Base-by-base conservation (phyloP, 2,329 filamentous ascomycete species). In the Cephalotrichum gorgonifer region DNA sequence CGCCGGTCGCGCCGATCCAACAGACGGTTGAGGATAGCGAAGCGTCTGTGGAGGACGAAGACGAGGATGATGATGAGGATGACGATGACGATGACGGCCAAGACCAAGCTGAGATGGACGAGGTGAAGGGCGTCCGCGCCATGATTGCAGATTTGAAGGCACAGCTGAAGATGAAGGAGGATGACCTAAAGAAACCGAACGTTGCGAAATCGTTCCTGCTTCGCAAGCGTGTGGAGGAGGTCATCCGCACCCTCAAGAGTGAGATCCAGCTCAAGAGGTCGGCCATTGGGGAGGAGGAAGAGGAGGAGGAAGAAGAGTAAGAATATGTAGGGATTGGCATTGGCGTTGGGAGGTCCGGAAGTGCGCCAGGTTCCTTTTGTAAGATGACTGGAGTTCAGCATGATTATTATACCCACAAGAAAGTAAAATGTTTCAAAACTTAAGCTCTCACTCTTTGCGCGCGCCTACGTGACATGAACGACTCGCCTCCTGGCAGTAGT, bases 11-110 rank as follows among this genome's bases (percentile, higher is more conserved):
- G 2, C 58, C 54, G 20, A 57, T 67, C 17, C 74, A 74, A 27
- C 68, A 71, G 15, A 69, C 66, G 50, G 70, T 66, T 38, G 72
- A 73, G 22, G 70, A 72, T 44, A 67, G 68, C 14, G 68, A 65
- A n/a, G 70, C 71, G 12, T 70, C 65, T 1, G 65, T 71, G 9
- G 71, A 70, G 2, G 69, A 67, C 8, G 64, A 67, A 4, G 69
- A 72, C 20, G 69, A 69, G 8, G 72, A 75, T 12, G 70, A 74
- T 25, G 72, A 73, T 6, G 75, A 76, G 2, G 73, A 72, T 5
- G 73, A 74, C 12, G 74, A 75, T 9, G 73, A 74, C 38, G 64
- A 74, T 14, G 76, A 79, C 49, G 74, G 76, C 25, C 76, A 79
- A 45, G 66, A 74, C 51, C 68, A 71, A 39, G 70, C 71, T 3